Base-by-base conservation (phyloP, 148 eudicot genomes). In the Vaccinium darrowii region DNA sequence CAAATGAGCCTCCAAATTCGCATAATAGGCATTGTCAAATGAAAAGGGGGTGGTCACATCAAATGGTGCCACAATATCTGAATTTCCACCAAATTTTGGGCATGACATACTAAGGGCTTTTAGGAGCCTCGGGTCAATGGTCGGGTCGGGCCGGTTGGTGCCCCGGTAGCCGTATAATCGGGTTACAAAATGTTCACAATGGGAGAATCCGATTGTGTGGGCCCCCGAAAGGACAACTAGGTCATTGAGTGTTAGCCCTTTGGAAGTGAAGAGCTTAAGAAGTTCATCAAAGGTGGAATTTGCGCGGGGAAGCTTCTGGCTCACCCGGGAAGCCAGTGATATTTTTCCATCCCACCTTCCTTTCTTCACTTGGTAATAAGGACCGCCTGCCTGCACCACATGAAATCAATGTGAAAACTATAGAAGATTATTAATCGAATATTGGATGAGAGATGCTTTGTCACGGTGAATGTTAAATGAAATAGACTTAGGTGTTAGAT, bases 301-400 rank as follows among this genome's bases (percentile, higher is more conserved):
- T 76, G 94, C 69, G 3, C 63, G 91, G 0, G 98, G 98, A 76
- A 96, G 85, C 36, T 93, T 93, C 18, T 85, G 18, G 18, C 30
- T 80, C 11, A 96, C 97, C 30, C 80, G 89, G 1, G 93, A 88
- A 14, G 97, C 98, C 88, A 81, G 86, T 8, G 99, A 94, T 76
- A 88, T 78, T 53, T 80, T 92, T 23, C 99, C 98, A 33, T 96
- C 99, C 99, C 99, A 96, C 53, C 96, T 89, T 3, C 99, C 99
- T 84, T 94, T 96, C 86, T 93, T 91, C 67, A 96, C 98, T 82
- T 90, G 90, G 80, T 96, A 96, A 82, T 93, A 91, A 23, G 98
- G 98, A 18, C 98, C 98, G 39, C 98, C 97, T 5, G 93, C 87
- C 98, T 96, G 86, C 63, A 80, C 21, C 30, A 49, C 12, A 63